phyloP scores from a whole-genome alignment of 345 rosid species.

The Orychophragmus violaceus region DNA sequence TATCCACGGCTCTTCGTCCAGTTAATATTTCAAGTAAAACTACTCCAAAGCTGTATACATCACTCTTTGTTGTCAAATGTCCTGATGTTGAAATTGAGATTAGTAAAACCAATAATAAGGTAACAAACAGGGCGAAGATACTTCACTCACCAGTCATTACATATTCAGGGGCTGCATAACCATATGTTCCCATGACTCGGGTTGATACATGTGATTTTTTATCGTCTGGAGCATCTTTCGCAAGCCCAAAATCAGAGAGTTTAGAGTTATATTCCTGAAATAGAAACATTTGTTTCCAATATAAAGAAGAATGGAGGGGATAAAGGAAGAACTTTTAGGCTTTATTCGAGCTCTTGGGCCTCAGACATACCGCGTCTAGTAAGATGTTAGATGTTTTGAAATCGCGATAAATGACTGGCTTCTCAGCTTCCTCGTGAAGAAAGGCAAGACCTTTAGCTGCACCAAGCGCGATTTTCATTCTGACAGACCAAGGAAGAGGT shows the following conservation, averaged over 20 bases:
- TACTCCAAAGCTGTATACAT: constrained; percentile 83
- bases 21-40: constrained; percentile 81
- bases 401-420: constrained; percentile 79
- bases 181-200: constrained; percentile 83
- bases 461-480: constrained; percentile 79
- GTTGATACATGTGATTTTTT: constrained; percentile 81
- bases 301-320: neutral
- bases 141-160: constrained; percentile 67
- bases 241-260: constrained; percentile 84
- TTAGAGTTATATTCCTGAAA: constrained; percentile 74
- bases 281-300: neutral
- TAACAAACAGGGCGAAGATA: neutral
- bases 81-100: constrained; percentile 30
- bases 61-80: constrained; percentile 76
- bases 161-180: constrained; percentile 84
- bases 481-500: constrained; percentile 83
- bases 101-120: neutral
- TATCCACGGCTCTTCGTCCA: constrained; percentile 81
- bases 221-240: constrained; percentile 82
- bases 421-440: constrained; percentile 83
- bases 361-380: constrained; percentile 55
- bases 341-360: neutral
- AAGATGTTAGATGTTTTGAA: constrained; percentile 78
- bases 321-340: neutral
- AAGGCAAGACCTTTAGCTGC: constrained; percentile 84